phyloP scores from a whole-genome alignment of 2,329 filamentous ascomycete genomes.

The Fusarium cicatricum region DNA sequence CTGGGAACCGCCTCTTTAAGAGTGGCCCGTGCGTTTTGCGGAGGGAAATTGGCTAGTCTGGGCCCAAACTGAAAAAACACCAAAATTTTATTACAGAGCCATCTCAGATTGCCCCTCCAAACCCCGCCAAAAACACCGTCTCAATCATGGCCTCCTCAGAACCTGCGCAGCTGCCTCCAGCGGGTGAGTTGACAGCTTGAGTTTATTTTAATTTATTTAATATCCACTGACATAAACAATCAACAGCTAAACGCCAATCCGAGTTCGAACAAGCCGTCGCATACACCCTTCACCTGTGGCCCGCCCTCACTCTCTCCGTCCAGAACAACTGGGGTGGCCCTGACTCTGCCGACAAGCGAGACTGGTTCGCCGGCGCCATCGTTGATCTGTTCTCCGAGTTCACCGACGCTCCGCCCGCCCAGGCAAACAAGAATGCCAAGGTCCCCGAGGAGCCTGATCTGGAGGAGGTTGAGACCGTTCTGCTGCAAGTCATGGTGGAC shows the following conservation, averaged over 20 bases:
- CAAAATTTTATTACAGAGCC: constrained; percentile 42
- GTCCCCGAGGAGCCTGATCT: constrained; percentile 66
- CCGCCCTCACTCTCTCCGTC: constrained; percentile 85
- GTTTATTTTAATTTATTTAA: too few relatives aligned
- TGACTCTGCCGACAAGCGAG: constrained; percentile 84
- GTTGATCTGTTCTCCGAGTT: constrained; percentile 82
- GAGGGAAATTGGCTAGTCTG: constrained; percentile 21
- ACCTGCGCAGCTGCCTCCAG: constrained; percentile 42
- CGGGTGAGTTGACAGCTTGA: constrained; percentile 35
- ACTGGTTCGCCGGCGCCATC: constrained; percentile 93
- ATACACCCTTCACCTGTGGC: constrained; percentile 87
- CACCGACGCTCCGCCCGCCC: constrained; percentile 46
- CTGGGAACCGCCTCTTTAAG: not conserved
- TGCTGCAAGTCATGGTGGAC: constrained; percentile 91
- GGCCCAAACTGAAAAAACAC: constrained; percentile 30
- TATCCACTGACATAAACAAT: constrained; percentile 10
- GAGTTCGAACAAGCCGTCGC: constrained; percentile 89
- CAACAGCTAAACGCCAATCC: constrained; percentile 63
- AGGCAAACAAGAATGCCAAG: constrained; percentile 34
- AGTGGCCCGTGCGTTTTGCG: constrained; percentile 34
- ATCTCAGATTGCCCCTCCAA: constrained; percentile 44
- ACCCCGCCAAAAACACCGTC: constrained; percentile 37
- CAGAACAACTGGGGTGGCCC: constrained; percentile 89
- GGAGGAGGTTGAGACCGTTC: constrained; percentile 82
- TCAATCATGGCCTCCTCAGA: constrained; percentile 47